These are phyloP conservation scores for Cercospora brassicicola DNA, from an alignment of 2,329 filamentous ascomycete genomes.

Conservation along the genomic window DNA sequence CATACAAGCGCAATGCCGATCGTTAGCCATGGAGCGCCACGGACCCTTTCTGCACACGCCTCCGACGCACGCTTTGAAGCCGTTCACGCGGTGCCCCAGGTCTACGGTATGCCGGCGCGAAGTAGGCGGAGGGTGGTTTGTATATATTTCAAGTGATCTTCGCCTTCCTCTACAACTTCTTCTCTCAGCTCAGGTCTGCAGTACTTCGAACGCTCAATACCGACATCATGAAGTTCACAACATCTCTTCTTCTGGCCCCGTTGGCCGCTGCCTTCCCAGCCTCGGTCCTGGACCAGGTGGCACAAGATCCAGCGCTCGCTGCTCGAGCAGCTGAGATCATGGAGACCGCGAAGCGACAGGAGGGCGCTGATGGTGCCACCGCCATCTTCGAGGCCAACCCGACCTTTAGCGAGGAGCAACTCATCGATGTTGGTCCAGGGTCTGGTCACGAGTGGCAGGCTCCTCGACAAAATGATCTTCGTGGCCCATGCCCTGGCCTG, in stretches of 20 bases:
- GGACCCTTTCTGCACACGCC: constrained; percentile 2
- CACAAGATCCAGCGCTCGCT: constrained; percentile 15
- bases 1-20: constrained; percentile 10
- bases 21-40: not conserved
- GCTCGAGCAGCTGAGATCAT: constrained; percentile 19
- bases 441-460: constrained; percentile 34
- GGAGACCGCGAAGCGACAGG: constrained; percentile 26
- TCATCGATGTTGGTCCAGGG: constrained; percentile 30
- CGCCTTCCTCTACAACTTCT: not conserved
- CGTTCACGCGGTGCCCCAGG: not conserved
- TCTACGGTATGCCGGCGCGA: not conserved
- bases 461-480: constrained; percentile 34
- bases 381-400: constrained; percentile 32
- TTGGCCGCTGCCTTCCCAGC: constrained; percentile 22
- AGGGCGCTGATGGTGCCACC: constrained; percentile 25
- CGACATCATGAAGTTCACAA: constrained; percentile 15
- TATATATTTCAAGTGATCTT: not conserved
- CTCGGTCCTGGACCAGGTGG: constrained; percentile 13
- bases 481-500: constrained; percentile 39
- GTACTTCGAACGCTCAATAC: not conserved
- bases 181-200: not conserved
- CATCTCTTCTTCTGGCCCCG: constrained; percentile 11
- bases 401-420: constrained; percentile 34
- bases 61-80: not conserved
- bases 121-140: not conserved